Conservation (phyloP, 2,329 filamentous ascomycete species). For the Colletotrichum cereale region DNA sequence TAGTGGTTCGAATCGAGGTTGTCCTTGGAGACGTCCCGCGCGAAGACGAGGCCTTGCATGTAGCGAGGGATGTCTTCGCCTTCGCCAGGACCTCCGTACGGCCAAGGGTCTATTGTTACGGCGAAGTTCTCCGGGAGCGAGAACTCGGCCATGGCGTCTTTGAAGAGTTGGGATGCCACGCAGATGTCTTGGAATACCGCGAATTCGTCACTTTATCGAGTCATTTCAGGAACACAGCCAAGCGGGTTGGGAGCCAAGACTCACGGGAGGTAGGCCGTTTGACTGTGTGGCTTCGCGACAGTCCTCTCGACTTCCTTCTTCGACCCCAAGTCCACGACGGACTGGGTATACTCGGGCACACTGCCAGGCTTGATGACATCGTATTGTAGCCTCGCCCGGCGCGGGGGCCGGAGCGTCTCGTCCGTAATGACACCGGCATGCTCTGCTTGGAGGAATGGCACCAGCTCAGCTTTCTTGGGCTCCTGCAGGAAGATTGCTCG, state of each 20-base stretch:
- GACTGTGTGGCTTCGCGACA: conserved; percentile 46
- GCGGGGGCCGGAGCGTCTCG: conserved; percentile 56
- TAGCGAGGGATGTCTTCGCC: conserved; percentile 56
- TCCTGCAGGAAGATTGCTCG: conserved; percentile 75
- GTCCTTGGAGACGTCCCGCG: conserved; percentile 55
- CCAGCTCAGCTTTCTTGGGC: conserved; percentile 68
- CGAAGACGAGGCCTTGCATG: conserved; percentile 65
- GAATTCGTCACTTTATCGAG: conserved; percentile 53
- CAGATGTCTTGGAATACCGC: conserved; percentile 55
- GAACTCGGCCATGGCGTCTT: conserved; percentile 61
- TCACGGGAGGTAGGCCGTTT: conserved; percentile 54
- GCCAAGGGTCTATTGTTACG: conserved; percentile 70
- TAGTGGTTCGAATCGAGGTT: conserved; percentile 73
- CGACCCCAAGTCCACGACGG: conserved; percentile 54
- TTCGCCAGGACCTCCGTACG: conserved; percentile 66
- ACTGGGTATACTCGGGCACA: conserved; percentile 49
- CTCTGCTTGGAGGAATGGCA: conserved; percentile 73
- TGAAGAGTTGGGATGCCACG: conserved; percentile 58
- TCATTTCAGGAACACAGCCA: neutral
- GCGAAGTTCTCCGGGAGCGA: conserved; percentile 58
- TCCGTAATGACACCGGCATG: conserved; percentile 63
- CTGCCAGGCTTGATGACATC: conserved; percentile 52
- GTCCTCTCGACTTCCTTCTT: conserved; percentile 48
- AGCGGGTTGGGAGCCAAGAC: neutral
- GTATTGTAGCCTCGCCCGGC: conserved; percentile 61